phyloP scores from a whole-genome alignment of 352 stramenopile genomes.

The Phytophthora multivora region DNA sequence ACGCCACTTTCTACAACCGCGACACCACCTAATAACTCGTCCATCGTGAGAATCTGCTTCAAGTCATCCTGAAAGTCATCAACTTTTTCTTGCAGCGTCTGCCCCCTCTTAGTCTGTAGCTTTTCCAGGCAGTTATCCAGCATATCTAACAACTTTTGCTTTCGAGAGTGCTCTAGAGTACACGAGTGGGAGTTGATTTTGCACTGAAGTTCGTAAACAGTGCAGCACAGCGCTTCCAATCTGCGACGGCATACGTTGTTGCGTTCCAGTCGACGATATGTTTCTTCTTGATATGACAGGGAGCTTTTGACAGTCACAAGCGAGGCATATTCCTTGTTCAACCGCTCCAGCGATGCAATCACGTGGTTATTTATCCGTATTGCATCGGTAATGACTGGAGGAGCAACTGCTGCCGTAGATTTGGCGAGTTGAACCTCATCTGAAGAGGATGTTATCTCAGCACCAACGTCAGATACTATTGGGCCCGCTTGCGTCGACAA shows the following conservation, averaged over 20 bases:
- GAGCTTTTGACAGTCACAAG: conserved; percentile 23
- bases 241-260: conserved; percentile 22
- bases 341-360: conserved; percentile 35
- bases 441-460: neutral
- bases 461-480: neutral
- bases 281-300: conserved; percentile 34
- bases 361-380: conserved; percentile 41
- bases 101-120: conserved; percentile 6
- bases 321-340: conserved; percentile 29
- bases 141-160: conserved; percentile 34
- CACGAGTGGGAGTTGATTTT: conserved; percentile 32
- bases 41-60: conserved; percentile 16
- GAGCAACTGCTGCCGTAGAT: neutral
- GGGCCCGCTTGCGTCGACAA: neutral
- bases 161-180: conserved; percentile 14
- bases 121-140: conserved; percentile 36
- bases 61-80: conserved; percentile 18
- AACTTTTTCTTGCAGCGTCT: conserved; percentile 29
- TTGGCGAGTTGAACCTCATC: neutral
- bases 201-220: conserved; percentile 44
- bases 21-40: neutral
- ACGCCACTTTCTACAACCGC: neutral
- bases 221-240: conserved; percentile 31
- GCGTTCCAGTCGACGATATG: conserved; percentile 24
- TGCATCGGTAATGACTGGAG: conserved; percentile 16